Conservation (phyloP, 768 basidiomycete genomes). For the Polyporus arcularius region DNA sequence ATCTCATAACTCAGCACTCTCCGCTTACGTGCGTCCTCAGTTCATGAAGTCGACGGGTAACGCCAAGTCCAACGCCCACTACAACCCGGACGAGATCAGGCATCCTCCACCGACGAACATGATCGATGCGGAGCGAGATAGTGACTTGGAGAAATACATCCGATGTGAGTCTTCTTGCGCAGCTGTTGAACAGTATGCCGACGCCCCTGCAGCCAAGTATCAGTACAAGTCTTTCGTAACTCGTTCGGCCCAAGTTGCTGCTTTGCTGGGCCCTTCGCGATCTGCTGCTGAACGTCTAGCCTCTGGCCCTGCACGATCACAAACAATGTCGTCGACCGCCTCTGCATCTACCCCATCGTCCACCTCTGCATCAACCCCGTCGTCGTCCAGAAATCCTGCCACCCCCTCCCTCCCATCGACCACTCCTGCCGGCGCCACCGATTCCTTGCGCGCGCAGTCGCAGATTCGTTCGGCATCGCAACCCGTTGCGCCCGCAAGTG, state of each 20-base stretch:
- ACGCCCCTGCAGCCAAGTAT: constrained; percentile 62
- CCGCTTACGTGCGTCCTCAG: constrained; percentile 40
- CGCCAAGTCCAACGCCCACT: constrained; percentile 71
- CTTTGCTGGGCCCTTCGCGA: constrained; percentile 33
- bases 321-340: constrained; percentile 20
- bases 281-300: constrained; percentile 25
- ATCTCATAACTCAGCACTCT: constrained; percentile 1
- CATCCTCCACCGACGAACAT: constrained; percentile 83
- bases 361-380: constrained; percentile 10
- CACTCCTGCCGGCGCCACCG: constrained; percentile 1
- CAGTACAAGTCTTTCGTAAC: constrained; percentile 72
- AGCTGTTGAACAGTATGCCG: background rate
- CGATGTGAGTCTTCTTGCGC: constrained; percentile 54
- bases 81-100: constrained; percentile 81
- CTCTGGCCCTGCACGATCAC: constrained; percentile 18
- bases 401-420: constrained; percentile 2
- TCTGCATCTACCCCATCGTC: constrained; percentile 9
- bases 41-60: constrained; percentile 83
- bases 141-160: constrained; percentile 90
- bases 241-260: constrained; percentile 28
- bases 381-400: background rate
- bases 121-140: constrained; percentile 79
- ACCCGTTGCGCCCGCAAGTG: constrained; percentile 27
- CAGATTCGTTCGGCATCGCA: constrained; percentile 37
- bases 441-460: constrained; percentile 2